Conservation (phyloP, 2,329 filamentous ascomycete species). For the Fusarium agapanthi region DNA sequence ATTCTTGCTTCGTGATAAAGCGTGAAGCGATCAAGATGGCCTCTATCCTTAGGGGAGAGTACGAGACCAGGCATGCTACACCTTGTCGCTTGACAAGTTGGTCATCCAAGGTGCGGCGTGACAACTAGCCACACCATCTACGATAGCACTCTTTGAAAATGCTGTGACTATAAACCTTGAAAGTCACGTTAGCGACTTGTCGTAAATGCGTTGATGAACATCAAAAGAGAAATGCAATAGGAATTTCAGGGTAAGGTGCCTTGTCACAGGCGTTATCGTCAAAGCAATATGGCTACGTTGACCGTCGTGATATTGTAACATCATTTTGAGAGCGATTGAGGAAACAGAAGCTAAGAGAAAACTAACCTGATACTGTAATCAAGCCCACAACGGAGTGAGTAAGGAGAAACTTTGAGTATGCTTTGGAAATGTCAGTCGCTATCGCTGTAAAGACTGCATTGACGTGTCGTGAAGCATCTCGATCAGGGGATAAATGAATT, state of each 20-base stretch:
- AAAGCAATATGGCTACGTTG: constrained; percentile 58
- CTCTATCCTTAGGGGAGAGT: background rate
- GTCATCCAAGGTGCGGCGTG: too few species aligned
- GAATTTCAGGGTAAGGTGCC: constrained; percentile 45
- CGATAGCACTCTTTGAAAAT: background rate
- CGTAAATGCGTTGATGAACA: background rate
- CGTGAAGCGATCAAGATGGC: too few species aligned
- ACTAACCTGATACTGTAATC: constrained; percentile 42
- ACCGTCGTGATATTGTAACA: constrained; percentile 59
- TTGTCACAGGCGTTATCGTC: constrained; percentile 59
- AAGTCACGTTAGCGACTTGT: constrained; percentile 22
- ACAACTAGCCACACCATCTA: background rate
- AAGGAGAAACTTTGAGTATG: background rate
- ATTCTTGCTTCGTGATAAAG: background rate
- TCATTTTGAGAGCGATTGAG: constrained; percentile 46
- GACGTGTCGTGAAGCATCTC: constrained; percentile 30
- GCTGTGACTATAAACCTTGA: background rate
- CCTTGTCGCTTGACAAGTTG: constrained; percentile 8
- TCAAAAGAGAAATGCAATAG: background rate
- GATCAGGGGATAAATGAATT: constrained; percentile 50
- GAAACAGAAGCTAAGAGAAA: background rate
- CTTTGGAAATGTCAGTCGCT: constrained; percentile 39
- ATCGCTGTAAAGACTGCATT: constrained; percentile 22
- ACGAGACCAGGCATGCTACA: background rate
- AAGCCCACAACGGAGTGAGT: background rate